These are phyloP conservation scores for Linum usitatissimum DNA, from an alignment of 345 rosid genomes.

Conservation along the genomic window DNA sequence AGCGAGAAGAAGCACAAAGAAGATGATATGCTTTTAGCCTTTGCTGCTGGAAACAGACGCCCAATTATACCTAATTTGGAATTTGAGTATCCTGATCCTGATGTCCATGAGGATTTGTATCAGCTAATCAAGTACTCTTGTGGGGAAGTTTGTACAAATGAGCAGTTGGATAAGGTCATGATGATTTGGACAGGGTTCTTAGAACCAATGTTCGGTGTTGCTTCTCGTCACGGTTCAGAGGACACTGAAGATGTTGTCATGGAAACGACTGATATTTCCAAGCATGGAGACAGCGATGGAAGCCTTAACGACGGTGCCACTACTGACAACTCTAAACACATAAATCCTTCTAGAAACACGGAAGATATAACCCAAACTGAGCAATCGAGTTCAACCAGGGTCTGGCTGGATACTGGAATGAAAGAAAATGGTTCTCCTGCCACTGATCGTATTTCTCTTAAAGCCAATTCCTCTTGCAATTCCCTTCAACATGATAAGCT, in stretches of 20 bases:
- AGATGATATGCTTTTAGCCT: conserved; percentile 70
- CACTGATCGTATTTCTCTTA: conserved; percentile 24
- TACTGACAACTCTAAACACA: conserved; percentile 31
- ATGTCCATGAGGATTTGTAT: conserved; percentile 81
- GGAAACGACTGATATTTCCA: conserved; percentile 40
- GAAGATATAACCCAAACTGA: conserved; percentile 41
- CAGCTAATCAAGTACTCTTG: conserved; percentile 91
- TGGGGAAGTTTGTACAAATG: conserved; percentile 82
- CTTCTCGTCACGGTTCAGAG: conserved; percentile 77
- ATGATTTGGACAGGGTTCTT: conserved; percentile 84
- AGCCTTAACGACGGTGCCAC: conserved; percentile 36
- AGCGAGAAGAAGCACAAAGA: conserved; percentile 70
- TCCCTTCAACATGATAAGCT: conserved; percentile 38
- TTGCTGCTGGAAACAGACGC: conserved; percentile 75
- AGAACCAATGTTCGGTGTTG: conserved; percentile 75
- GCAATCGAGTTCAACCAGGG: conserved; percentile 46
- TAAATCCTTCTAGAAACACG: conserved; percentile 41
- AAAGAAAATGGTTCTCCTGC: conserved; percentile 39
- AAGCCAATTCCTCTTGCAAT: conserved; percentile 24
- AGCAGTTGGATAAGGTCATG: conserved; percentile 81
- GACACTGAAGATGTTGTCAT: conserved; percentile 69
- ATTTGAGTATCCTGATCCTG: conserved; percentile 69
- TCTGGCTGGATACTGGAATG: conserved; percentile 38
- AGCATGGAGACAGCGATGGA: conserved; percentile 51
- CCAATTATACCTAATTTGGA: conserved; percentile 55